Evolutionary conservation across 129 eudicot species (phyloP).

Genomic region (Artemisia argyi): DNA sequence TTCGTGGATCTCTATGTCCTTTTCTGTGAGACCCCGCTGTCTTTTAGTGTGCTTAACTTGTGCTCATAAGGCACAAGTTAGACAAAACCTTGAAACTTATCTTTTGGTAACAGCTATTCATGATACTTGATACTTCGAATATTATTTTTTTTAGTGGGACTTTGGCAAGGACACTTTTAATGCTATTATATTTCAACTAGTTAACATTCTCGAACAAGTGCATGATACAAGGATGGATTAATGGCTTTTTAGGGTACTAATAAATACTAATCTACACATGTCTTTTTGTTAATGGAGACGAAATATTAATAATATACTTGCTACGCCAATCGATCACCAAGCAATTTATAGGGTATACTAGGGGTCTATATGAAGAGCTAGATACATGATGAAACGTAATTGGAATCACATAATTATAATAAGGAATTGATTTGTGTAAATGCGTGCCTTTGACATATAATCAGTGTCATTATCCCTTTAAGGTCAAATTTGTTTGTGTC

Average conservation of each 20-base stretch:
- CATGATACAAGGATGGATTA: slow-evolving; percentile 21
- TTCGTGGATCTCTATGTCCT: too few relatives aligned
- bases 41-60: too few relatives aligned
- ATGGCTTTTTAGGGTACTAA: slow-evolving; percentile 23
- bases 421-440: slow-evolving; percentile 25
- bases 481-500: slow-evolving; percentile 44
- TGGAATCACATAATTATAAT: slow-evolving; percentile 6
- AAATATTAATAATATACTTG: neutral
- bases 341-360: slow-evolving; percentile 12
- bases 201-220: slow-evolving; percentile 22
- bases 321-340: slow-evolving; percentile 17
- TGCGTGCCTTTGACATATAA: slow-evolving; percentile 30
- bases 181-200: slow-evolving; percentile 6
- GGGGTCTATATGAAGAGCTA: slow-evolving; percentile 5
- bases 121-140: neutral
- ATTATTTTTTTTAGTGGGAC: neutral
- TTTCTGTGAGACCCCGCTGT: too few relatives aligned
- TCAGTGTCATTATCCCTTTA: slow-evolving; percentile 30
- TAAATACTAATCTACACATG: slow-evolving; percentile 6
- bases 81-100: neutral
- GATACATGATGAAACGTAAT: slow-evolving; percentile 6
- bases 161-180: slow-evolving; percentile 12
- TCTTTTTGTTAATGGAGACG: neutral
- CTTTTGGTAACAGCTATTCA: neutral
- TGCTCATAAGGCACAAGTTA: too few relatives aligned